Conservation (phyloP, 108 stramenopile species). For the Nitzschia inconspicua region DNA sequence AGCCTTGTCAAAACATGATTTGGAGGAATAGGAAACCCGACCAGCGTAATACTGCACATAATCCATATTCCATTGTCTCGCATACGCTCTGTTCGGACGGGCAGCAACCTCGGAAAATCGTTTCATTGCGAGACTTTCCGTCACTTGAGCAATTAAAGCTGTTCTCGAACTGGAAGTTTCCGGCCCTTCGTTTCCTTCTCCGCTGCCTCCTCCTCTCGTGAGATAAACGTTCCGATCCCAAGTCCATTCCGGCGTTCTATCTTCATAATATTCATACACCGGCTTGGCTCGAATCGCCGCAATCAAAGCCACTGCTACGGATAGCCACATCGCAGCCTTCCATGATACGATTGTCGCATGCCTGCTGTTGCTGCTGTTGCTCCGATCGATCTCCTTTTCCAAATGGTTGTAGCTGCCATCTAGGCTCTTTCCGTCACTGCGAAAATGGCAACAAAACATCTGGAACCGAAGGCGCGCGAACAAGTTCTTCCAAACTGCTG, state of each 20-base stretch:
- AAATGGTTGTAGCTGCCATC: not conserved
- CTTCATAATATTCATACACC: not conserved
- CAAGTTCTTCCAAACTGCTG: no score
- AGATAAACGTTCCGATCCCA: conserved; percentile 19
- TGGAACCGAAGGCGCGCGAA: no score
- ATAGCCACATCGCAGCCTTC: not conserved
- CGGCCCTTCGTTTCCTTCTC: not conserved
- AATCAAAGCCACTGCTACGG: conserved; percentile 1
- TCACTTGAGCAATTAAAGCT: conserved; percentile 15
- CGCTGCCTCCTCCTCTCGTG: not conserved
- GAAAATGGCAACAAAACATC: no score
- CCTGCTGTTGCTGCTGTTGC: not conserved
- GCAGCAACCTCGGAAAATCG: conserved; percentile 10
- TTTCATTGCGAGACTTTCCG: not conserved
- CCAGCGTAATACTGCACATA: conserved; percentile 17
- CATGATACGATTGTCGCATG: not conserved
- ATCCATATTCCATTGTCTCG: conserved; percentile 23
- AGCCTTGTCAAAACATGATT: conserved; percentile 23
- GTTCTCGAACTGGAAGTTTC: not conserved
- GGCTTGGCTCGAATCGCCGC: not conserved
- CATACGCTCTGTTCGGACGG: conserved; percentile 35
- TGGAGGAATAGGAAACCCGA: not conserved
- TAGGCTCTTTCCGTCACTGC: not conserved
- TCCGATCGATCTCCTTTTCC: not conserved
- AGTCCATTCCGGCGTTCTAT: not conserved